A percentile compares a stretch with the other conserved stretches of the same genome.
These are phyloP conservation scores for Dictyophora rubrovolvata DNA, from an alignment of 768 basidiomycete species.

Conservation along the genomic window DNA sequence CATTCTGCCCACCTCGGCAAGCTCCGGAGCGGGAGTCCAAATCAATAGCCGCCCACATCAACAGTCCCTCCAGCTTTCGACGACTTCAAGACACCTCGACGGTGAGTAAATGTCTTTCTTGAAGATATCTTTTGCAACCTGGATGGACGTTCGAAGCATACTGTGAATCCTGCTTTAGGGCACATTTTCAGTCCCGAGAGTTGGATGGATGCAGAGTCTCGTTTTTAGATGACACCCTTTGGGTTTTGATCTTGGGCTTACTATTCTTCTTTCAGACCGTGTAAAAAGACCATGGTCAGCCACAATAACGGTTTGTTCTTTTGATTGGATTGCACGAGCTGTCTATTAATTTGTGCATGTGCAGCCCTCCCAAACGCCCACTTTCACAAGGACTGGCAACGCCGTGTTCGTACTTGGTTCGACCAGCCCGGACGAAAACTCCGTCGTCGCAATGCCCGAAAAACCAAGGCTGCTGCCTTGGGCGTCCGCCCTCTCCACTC, in stretches of 20 bases:
- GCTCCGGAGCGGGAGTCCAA: not conserved
- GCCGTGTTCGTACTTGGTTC: slow-evolving; percentile 94
- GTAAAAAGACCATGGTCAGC: slow-evolving; percentile 49
- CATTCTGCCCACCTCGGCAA: not conserved
- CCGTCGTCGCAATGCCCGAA: slow-evolving; percentile 86
- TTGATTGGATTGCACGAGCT: not conserved
- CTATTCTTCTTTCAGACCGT: slow-evolving; percentile 23
- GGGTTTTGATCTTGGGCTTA: not conserved
- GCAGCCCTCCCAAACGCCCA: slow-evolving; percentile 86
- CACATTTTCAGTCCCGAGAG: not conserved
- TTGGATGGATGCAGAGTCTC: slow-evolving; percentile 16
- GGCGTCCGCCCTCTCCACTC: slow-evolving; percentile 86
- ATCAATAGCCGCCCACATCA: not conserved
- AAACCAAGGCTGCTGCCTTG: slow-evolving; percentile 79
- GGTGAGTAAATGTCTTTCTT: slow-evolving; percentile 3
- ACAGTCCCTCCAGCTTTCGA: slow-evolving; percentile 5
- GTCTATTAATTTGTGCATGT: not conserved
- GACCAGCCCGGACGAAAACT: slow-evolving; percentile 98
- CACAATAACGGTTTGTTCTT: slow-evolving; percentile 63
- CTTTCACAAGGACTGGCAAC: slow-evolving; percentile 99
- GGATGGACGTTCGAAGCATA: not conserved
- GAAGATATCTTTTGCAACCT: not conserved
- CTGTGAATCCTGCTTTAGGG: not conserved
- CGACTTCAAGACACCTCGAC: slow-evolving; percentile 7
- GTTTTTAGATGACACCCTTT: not conserved